Evolutionary conservation across 371 early-diverging fungal genomes (phyloP), one percentile per base, ranked within the genome.

Genomic region (Mucor irregularis): DNA sequence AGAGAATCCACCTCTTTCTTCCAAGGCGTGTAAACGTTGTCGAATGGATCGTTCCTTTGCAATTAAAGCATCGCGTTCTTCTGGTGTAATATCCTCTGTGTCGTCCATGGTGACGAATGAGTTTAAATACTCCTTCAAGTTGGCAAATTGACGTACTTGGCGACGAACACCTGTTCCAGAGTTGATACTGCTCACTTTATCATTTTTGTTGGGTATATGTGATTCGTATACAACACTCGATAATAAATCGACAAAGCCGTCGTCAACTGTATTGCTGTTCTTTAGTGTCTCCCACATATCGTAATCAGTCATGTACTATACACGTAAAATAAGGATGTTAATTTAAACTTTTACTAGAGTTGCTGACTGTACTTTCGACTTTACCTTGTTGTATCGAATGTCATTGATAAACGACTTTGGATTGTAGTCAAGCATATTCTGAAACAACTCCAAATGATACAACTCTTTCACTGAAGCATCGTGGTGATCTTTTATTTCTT

Each of bases 91-190:
- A 28, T 85, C 85, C 24, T 76, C 74, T 6, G 53, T 61, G 11
- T 86, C 85, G 10, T 60, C 60, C 3, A 38, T 37, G 8, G 79
- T 72, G 14, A 83, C 64, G 64, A 85, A 88, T 0, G 90, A 84
- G 4, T 63, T 58, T 5, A 88, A 60, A 53, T 81, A 90, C 9
- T 67, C 80, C 1, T 63, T 68, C 13, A 89, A 49, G 1, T 65
- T 64, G 8, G 62, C 54, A 44, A 63, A 73, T 45, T 78, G 70
- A 45, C 66, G 65, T 26, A 64, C 52, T 19, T 60, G 64, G 22
- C 73, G 66, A 13, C 64, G 59, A 14, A 66, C 30, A 29, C 69
- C 71, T 22, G 69, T 70, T 13, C 77, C 71, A 3, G 68, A 58
- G 47, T 53, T 43, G 26, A 62, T 42, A 31, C 38, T 60, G 54